Conservation (phyloP, 148 eudicot genomes). For the Rhododendron simsii region DNA sequence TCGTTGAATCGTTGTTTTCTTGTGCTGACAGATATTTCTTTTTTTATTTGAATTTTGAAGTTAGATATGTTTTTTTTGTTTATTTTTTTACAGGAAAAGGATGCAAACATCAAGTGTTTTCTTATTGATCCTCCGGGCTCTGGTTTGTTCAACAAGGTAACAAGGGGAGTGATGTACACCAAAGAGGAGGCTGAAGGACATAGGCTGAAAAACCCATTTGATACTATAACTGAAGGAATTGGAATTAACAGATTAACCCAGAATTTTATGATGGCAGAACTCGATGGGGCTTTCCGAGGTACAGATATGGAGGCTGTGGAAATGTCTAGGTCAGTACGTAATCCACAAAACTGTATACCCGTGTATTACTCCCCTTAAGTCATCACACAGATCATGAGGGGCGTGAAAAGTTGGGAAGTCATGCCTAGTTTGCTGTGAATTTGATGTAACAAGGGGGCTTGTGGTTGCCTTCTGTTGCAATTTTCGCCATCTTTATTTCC, state of each 20-base stretch:
- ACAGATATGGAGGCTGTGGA: constrained; percentile 93
- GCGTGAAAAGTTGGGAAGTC: neutral
- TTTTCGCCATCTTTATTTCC: neutral
- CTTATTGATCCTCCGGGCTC: constrained; percentile 97
- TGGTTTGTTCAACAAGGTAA: constrained; percentile 90
- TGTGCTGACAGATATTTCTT: neutral
- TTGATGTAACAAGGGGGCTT: neutral
- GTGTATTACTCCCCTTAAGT: neutral
- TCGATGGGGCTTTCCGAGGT: constrained; percentile 94
- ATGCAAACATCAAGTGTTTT: constrained; percentile 64
- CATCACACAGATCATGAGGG: neutral
- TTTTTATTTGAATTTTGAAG: neutral
- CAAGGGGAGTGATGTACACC: constrained; percentile 95
- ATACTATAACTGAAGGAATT: constrained; percentile 92
- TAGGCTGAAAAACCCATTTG: constrained; percentile 89
- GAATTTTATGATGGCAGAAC: constrained; percentile 79
- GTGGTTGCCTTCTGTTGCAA: neutral
- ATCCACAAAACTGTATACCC: neutral
- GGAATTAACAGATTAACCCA: constrained; percentile 87
- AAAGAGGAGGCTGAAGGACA: constrained; percentile 98
- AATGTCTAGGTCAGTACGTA: constrained; percentile 84
- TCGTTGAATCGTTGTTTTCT: constrained; percentile 5
- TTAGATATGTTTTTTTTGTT: neutral
- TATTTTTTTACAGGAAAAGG: constrained; percentile 56
- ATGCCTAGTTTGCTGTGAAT: neutral